Evolutionary conservation across 352 stramenopile species (phyloP), one percentile per base, ranked within the genome.

Genomic region (Stramenopiles sp.): DNA sequence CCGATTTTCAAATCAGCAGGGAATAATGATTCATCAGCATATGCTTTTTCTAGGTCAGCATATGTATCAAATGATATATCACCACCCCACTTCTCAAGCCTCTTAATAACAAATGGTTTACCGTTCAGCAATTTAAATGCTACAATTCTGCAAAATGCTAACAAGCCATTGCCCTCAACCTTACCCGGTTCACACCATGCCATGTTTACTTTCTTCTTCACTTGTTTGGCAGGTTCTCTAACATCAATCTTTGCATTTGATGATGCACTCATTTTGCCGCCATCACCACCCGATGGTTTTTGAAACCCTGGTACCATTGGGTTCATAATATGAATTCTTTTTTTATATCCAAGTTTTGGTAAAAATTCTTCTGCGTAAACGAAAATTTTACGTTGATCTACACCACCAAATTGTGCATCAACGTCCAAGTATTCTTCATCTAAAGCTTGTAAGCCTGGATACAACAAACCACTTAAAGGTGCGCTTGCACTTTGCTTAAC

Each of bases 181-280:
- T 80, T 80, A 30, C 78, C 78, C 30, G 78, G 78, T 31, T 80
- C 78, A 31, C 78, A 80, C 69, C 78, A 80, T n/a, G 78, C 78
- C 6, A 63, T 80, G 32, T 63, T 43, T 33, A 80, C 74, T 76
- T 80, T 80, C 7, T 73, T 69, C 32, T 31, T 43, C 30, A 80
- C 78, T 7, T 32, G 30, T 76, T 80, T 80, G 6, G 31, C 4
- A 31, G 32, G 43, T 43, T 80, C 78, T 31, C 78, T 78, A 27
- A 80, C 69, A 79, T 80, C 78, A 30, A 80, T 80, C 78, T 80
- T 80, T 43, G 69, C 79, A 76, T 80, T 80, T 6, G 69, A 65
- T 6, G 78, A 80, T 7, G 78, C 78, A 78, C 63, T 79, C 78
- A 80, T 80, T 63, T 80, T 80, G n/a, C 79, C 63, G 13, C 78